A percentile compares a stretch with the other conserved stretches of the same genome.
Conservation (phyloP, 306 rosid genomes). For the Ormosia semicastrata region DNA sequence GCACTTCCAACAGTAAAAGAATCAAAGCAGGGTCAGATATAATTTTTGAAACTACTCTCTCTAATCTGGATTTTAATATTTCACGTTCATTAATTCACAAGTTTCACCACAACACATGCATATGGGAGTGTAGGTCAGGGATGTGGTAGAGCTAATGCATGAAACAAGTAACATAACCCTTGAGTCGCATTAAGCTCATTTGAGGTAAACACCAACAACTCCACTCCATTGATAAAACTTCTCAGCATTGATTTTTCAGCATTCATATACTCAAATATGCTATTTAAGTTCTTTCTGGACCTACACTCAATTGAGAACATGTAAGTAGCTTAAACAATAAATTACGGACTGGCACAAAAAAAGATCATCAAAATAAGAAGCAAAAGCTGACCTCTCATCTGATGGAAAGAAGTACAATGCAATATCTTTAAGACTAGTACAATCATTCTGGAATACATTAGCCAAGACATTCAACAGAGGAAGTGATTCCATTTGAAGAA, state of each 20-base stretch:
- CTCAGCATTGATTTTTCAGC: slow-evolving; percentile 48
- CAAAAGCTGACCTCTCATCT: slow-evolving; percentile 50
- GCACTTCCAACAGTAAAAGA: background rate
- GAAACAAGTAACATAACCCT: slow-evolving; percentile 60
- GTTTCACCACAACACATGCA: background rate
- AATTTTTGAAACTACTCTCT: background rate
- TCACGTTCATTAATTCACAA: background rate
- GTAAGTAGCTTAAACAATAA: background rate
- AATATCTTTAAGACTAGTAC: slow-evolving; percentile 60
- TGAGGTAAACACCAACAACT: slow-evolving; percentile 66
- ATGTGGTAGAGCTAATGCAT: too few species aligned
- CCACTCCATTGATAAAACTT: slow-evolving; percentile 47
- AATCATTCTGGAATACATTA: slow-evolving; percentile 42
- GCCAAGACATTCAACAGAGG: slow-evolving; percentile 39
- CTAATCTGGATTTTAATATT: slow-evolving; percentile 11
- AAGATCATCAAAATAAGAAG: slow-evolving; percentile 19
- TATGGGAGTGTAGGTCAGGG: background rate
- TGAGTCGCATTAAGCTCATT: slow-evolving; percentile 43
- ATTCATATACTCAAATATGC: slow-evolving; percentile 53
- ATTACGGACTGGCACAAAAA: background rate
- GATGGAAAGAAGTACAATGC: slow-evolving; percentile 71
- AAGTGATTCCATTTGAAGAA: slow-evolving; percentile 45
- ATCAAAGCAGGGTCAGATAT: background rate
- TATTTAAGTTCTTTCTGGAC: slow-evolving; percentile 32
- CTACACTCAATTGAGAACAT: slow-evolving; percentile 40